Percentiles rank a stretch among this genome's conserved stretches.
phyloP scores from a whole-genome alignment of 2,329 filamentous ascomycete genomes.

The Pseudocercospora musae region DNA sequence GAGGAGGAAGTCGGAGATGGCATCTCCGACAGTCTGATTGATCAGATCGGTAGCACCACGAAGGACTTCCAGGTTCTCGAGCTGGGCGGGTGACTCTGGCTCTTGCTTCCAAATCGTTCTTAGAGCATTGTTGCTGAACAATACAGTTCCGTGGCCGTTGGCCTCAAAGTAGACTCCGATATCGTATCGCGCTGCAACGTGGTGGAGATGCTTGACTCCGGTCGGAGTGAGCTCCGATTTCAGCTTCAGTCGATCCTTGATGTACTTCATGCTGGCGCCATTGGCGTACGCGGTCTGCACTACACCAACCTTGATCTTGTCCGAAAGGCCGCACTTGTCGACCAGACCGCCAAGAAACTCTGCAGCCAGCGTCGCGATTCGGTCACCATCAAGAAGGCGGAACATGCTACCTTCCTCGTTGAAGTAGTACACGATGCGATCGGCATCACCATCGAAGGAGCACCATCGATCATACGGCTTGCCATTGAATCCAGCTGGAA shows the following conservation, averaged over 20 bases:
- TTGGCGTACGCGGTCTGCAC: constrained; percentile 98
- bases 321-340: constrained; percentile 70
- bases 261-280: constrained; percentile 87
- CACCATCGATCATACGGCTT: constrained; percentile 74
- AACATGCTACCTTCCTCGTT: constrained; percentile 77
- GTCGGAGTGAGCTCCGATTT: constrained; percentile 92
- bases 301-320: constrained; percentile 84
- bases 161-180: constrained; percentile 98
- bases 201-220: constrained; percentile 95
- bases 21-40: constrained; percentile 97
- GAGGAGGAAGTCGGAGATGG: constrained; percentile 90
- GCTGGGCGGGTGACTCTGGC: constrained; percentile 87
- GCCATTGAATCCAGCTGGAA: constrained; percentile 78
- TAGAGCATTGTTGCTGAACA: constrained; percentile 83
- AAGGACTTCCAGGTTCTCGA: constrained; percentile 81
- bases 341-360: constrained; percentile 90
- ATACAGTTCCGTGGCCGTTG: constrained; percentile 93
- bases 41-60: constrained; percentile 83
- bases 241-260: constrained; percentile 80
- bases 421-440: constrained; percentile 95
- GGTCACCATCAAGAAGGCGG: constrained; percentile 91
- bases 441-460: constrained; percentile 92
- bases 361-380: constrained; percentile 90
- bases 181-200: constrained; percentile 92
- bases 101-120: constrained; percentile 73